Conservation (phyloP, 257 asterid genomes). For the Oldenlandia corymbosa region DNA sequence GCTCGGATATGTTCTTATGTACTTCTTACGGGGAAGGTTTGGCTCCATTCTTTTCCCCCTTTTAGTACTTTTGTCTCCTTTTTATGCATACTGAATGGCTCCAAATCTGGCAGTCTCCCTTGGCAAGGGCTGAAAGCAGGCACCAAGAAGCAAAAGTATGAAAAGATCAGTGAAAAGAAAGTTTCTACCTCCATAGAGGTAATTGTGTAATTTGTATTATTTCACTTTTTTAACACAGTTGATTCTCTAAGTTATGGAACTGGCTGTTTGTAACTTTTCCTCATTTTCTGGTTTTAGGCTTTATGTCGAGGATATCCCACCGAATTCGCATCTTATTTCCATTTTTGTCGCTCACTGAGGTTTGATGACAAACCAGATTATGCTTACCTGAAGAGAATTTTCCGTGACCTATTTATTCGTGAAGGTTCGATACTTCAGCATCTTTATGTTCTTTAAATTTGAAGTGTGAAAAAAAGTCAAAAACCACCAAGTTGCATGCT, state of each 20-base stretch:
- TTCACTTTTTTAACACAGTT: conserved; percentile 1
- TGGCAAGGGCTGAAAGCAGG: conserved; percentile 99
- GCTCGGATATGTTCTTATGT: conserved; percentile 90
- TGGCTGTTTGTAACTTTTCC: conserved; percentile 20
- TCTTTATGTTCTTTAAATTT: neutral
- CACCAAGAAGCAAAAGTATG: conserved; percentile 84
- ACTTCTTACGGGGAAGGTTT: conserved; percentile 88
- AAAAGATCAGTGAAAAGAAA: conserved; percentile 82
- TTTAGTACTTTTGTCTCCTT: neutral
- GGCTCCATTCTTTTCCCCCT: neutral
- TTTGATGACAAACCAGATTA: conserved; percentile 84
- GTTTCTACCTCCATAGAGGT: conserved; percentile 90
- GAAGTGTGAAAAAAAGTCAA: neutral
- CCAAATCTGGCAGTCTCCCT: conserved; percentile 59
- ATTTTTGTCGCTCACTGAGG: conserved; percentile 77
- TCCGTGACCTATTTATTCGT: conserved; percentile 78
- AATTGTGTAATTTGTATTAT: conserved; percentile 7
- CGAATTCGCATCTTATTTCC: conserved; percentile 86
- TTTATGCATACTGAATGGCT: conserved; percentile 21
- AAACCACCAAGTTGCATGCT: neutral
- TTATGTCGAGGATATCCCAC: conserved; percentile 74
- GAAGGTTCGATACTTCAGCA: conserved; percentile 47
- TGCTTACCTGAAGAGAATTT: conserved; percentile 69
- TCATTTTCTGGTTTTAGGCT: conserved; percentile 39
- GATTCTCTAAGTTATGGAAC: conserved; percentile 8